A percentile compares a stretch with the other conserved stretches of the same genome.
Evolutionary conservation across 2,329 filamentous ascomycete genomes (phyloP).

Genomic region (Dactylellina haptotyla): DNA sequence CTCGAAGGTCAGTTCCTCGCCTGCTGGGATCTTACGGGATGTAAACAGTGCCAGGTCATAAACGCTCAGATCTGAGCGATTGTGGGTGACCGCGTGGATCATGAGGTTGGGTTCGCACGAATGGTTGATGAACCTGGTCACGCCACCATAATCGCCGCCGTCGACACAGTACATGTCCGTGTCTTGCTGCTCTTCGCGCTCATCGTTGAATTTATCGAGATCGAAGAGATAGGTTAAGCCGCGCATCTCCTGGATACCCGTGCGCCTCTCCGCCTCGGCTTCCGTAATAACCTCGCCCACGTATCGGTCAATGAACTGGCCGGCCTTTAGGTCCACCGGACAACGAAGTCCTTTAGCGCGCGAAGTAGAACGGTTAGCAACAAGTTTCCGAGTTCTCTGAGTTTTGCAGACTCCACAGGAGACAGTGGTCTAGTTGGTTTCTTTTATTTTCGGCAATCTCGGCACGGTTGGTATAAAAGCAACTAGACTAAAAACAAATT

Average conservation of each 20-base stretch:
- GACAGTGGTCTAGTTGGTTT: too few species aligned
- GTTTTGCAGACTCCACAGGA: too few species aligned
- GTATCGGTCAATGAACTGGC: constrained; percentile 83
- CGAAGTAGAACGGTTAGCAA: constrained; percentile 9
- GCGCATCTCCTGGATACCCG: constrained; percentile 68
- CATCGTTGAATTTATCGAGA: constrained; percentile 79
- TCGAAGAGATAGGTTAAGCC: constrained; percentile 83
- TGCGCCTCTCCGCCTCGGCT: constrained; percentile 72
- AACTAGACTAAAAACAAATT: too few species aligned
- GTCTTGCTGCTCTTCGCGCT: constrained; percentile 50
- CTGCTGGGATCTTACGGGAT: constrained; percentile 71
- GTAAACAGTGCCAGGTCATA: constrained; percentile 84
- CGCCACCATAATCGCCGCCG: constrained; percentile 80
- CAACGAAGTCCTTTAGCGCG: constrained; percentile 74
- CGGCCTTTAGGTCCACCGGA: constrained; percentile 71
- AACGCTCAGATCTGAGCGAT: constrained; percentile 77
- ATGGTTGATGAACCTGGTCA: constrained; percentile 85
- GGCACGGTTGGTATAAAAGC: too few species aligned
- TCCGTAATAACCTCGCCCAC: constrained; percentile 76
- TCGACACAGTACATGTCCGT: constrained; percentile 64
- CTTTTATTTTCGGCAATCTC: too few species aligned
- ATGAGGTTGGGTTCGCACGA: constrained; percentile 81
- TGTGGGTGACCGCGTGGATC: constrained; percentile 81
- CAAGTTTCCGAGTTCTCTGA: too few species aligned
- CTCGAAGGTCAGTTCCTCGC: constrained; percentile 80